Conservation (phyloP, 2,329 filamentous ascomycete genomes). For the Penicillium sp. region DNA sequence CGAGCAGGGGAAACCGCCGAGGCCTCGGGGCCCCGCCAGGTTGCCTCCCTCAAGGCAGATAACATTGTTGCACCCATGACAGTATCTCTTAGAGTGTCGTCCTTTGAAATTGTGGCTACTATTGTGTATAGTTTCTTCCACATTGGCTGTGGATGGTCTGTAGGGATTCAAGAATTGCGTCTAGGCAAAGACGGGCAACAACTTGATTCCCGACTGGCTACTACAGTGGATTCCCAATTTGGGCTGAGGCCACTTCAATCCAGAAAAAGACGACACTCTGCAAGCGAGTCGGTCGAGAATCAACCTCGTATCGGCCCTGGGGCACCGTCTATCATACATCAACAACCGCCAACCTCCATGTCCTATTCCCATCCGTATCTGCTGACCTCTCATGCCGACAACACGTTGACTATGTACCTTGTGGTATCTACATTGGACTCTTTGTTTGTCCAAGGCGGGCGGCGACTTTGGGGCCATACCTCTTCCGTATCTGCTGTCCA, state of each 20-base stretch:
- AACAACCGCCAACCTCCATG: conserved; percentile 58
- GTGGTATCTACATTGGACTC: conserved; percentile 67
- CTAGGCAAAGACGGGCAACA: conserved; percentile 53
- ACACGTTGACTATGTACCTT: conserved; percentile 78
- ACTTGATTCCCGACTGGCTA: conserved; percentile 39
- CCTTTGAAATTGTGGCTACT: conserved; percentile 68
- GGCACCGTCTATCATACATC: conserved; percentile 35
- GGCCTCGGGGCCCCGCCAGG: conserved; percentile 48
- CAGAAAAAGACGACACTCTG: conserved; percentile 10
- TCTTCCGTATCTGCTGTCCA: conserved; percentile 83
- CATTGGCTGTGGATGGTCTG: conserved; percentile 75
- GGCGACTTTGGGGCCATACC: conserved; percentile 85
- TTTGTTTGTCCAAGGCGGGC: conserved; percentile 69
- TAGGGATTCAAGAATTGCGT: conserved; percentile 87
- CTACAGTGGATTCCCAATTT: conserved; percentile 41
- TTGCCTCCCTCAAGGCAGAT: conserved; percentile 78
- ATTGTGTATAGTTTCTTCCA: conserved; percentile 83
- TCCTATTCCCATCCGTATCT: conserved; percentile 82
- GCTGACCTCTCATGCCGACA: conserved; percentile 78
- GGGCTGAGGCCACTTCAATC: conserved; percentile 22
- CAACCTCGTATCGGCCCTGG: conserved; percentile 13
- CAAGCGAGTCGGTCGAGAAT: conserved; percentile 24
- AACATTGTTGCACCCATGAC: conserved; percentile 75
- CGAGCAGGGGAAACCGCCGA: conserved; percentile 5
- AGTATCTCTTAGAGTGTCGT: conserved; percentile 71